Evolutionary conservation across 768 basidiomycete species (phyloP), one percentile per base, ranked within the genome.

Genomic region (Gautieria morchelliformis): DNA sequence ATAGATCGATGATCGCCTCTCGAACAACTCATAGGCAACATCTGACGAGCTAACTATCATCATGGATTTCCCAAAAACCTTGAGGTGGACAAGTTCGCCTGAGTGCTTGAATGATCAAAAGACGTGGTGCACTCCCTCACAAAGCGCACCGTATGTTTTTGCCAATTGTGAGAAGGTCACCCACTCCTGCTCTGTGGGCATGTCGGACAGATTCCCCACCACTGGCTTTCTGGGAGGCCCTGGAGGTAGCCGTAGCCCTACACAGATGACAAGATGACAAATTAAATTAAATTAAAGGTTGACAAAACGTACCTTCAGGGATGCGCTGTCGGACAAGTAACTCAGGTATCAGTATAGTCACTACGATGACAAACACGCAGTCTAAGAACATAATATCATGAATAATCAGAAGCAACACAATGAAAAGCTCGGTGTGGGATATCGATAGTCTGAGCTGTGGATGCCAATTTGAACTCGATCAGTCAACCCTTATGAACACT

Each of bases 101-200:
- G 42, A 44, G 42, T 12, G 17, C 3, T n/a, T n/a, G 17, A 5
- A 44, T 9, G 9, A 44, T n/a, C 20, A n/a, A 19, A 44, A 19
- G 20, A n/a, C 19, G 40, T 4, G 4, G 4, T 12, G 40, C 40
- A 44, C 8, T n/a, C 8, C 17, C 8, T 22, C 14, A 44, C 11
- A 42, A n/a, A 17, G 42, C n/a, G 11, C n/a, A 75, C 83, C 82
- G 60, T 75, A 84, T 64, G 67, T 67, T 59, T 78, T 74, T 2
- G 78, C 74, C 76, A 82, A 77, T 22, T 72, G 69, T 17, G 78
- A 70, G 61, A 81, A 82, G 0, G 73, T 77, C 19, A 77, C 58
- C 56, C 56, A 58, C n/a, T 67, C 62, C 53, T 22, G 41, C 20
- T 56, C 19, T 22, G 33, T 60, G 1, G 65, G 65, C 35, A 66